Evolutionary conservation across 2,329 filamentous ascomycete species (phyloP).

Genomic region (Emergomyces africanus): DNA sequence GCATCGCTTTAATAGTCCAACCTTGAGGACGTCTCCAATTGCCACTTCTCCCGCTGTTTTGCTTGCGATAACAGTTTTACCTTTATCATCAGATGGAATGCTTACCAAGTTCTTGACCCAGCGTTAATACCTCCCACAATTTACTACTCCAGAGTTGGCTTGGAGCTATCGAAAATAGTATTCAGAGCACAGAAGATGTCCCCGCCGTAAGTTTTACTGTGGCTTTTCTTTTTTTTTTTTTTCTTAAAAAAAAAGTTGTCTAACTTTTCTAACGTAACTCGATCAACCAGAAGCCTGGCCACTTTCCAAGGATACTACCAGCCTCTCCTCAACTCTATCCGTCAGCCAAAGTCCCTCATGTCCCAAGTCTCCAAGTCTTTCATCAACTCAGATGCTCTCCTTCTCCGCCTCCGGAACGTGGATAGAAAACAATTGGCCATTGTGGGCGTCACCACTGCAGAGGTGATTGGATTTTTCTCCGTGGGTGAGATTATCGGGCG

Average conservation of each 20-base stretch:
- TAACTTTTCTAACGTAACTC: slow-evolving; percentile 3
- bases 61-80: not conserved
- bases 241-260: not conserved
- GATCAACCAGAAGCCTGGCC: slow-evolving; percentile 49
- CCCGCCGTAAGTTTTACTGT: slow-evolving; percentile 64
- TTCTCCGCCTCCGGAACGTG: slow-evolving; percentile 53
- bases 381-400: slow-evolving; percentile 3
- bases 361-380: slow-evolving; percentile 19
- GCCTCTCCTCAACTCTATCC: slow-evolving; percentile 55
- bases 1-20: not conserved
- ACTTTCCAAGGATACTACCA: slow-evolving; percentile 83
- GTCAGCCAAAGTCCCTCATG: slow-evolving; percentile 54
- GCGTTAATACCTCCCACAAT: slow-evolving; percentile 73
- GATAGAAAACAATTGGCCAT: slow-evolving; percentile 57
- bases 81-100: not conserved
- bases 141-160: slow-evolving; percentile 83
- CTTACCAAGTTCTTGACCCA: slow-evolving; percentile 29
- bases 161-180: slow-evolving; percentile 80
- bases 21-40: not conserved
- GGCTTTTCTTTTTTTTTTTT: not conserved
- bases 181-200: slow-evolving; percentile 82
- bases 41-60: not conserved
- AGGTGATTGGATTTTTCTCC: slow-evolving; percentile 93
- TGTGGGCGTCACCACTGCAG: slow-evolving; percentile 66
- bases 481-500: slow-evolving; percentile 94